Conservation (phyloP, 352 stramenopile genomes). For the Pythium sp. region DNA sequence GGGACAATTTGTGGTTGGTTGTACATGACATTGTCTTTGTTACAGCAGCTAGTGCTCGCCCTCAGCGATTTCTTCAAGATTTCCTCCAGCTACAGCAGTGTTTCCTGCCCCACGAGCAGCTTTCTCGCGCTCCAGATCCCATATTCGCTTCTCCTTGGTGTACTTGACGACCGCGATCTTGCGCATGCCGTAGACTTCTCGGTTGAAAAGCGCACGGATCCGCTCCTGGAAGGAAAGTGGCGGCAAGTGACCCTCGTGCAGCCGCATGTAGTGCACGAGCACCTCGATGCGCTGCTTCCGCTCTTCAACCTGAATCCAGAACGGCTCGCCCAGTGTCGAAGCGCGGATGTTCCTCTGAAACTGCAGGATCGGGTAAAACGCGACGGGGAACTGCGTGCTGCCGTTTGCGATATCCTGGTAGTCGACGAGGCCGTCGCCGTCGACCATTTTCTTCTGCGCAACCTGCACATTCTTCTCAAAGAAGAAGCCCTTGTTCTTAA, state of each 20-base stretch:
- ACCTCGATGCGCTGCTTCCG: constrained; percentile 43
- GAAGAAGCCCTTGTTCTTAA: constrained; percentile 53
- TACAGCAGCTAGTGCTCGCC: neutral
- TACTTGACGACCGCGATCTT: constrained; percentile 45
- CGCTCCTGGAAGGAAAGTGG: constrained; percentile 31
- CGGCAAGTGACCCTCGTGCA: constrained; percentile 50
- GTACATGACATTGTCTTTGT: neutral
- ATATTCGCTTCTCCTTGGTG: constrained; percentile 32
- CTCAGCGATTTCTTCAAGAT: constrained; percentile 2
- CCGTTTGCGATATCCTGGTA: constrained; percentile 53
- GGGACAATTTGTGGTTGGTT: neutral
- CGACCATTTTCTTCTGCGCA: constrained; percentile 47
- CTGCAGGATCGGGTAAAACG: constrained; percentile 67
- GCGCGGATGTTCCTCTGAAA: constrained; percentile 57
- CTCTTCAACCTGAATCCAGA: constrained; percentile 38
- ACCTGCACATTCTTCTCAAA: constrained; percentile 63
- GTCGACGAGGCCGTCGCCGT: constrained; percentile 44
- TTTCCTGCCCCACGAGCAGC: constrained; percentile 11
- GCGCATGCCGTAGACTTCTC: constrained; percentile 27
- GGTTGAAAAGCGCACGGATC: constrained; percentile 30
- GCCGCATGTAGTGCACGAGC: constrained; percentile 61
- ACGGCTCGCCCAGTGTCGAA: constrained; percentile 44
- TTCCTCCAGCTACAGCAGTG: neutral
- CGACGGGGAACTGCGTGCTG: constrained; percentile 50
- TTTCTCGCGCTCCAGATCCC: constrained; percentile 14